Percentiles rank a stretch among this genome's conserved stretches.
Conservation (phyloP, 2,329 filamentous ascomycete genomes). For the Paracorniculantispora psalliotae region DNA sequence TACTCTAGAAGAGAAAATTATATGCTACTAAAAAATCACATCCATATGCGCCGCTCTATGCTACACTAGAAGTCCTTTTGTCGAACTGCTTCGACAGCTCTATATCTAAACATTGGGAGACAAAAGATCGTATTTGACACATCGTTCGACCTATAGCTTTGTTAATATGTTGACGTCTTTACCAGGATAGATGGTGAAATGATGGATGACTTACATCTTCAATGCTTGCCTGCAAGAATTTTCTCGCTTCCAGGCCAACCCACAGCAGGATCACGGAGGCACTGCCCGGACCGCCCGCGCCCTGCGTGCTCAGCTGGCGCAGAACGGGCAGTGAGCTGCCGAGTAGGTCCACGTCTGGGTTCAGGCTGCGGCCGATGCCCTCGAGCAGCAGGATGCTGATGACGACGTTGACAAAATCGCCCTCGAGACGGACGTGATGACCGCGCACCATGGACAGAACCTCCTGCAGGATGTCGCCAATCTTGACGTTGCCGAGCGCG, state of each 20-base stretch:
- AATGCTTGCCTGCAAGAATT: slow-evolving; percentile 83
- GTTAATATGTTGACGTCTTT: not conserved
- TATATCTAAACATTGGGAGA: slow-evolving; percentile 73
- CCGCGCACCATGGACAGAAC: slow-evolving; percentile 86
- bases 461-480: slow-evolving; percentile 88
- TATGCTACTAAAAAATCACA: not conserved
- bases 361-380: slow-evolving; percentile 82
- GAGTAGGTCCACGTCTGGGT: slow-evolving; percentile 84
- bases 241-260: slow-evolving; percentile 82
- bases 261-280: slow-evolving; percentile 86
- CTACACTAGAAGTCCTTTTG: slow-evolving; percentile 4
- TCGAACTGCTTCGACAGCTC: not conserved
- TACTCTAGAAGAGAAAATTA: not conserved
- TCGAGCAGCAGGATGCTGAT: slow-evolving; percentile 90
- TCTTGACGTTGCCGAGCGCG: slow-evolving; percentile 89
- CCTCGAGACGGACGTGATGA: slow-evolving; percentile 91
- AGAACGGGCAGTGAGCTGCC: slow-evolving; percentile 83
- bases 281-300: slow-evolving; percentile 67
- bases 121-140: slow-evolving; percentile 84
- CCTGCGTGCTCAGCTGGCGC: slow-evolving; percentile 76
- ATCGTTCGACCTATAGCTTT: slow-evolving; percentile 67
- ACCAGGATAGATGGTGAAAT: not conserved
- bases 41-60: slow-evolving; percentile 1
- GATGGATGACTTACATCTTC: slow-evolving; percentile 63
- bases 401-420: slow-evolving; percentile 97